Percentiles rank a stretch among this genome's conserved stretches.
phyloP scores from a whole-genome alignment of 257 asterid species.

The Ilex asprella region DNA sequence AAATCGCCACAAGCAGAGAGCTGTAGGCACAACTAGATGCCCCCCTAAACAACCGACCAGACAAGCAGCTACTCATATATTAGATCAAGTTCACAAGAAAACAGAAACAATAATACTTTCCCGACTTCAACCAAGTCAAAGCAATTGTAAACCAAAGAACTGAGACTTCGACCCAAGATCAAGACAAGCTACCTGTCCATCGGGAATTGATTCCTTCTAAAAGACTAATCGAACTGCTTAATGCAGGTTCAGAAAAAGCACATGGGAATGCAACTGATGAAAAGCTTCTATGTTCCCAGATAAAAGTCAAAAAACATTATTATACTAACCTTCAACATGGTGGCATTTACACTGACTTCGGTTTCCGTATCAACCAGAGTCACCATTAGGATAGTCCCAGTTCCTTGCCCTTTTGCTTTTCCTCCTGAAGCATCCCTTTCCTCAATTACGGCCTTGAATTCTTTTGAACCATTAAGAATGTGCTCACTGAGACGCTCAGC shows the following conservation, averaged over 20 bases:
- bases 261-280: background rate
- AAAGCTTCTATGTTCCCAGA: background rate
- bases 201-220: too few relatives aligned
- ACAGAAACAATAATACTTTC: too few relatives aligned
- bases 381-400: constrained; percentile 71
- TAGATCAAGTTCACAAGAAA: too few relatives aligned
- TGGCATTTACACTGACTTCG: constrained; percentile 66
- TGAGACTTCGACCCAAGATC: background rate
- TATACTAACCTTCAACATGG: constrained; percentile 65
- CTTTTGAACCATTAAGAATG: constrained; percentile 51
- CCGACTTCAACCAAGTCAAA: too few relatives aligned
- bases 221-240: background rate
- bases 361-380: constrained; percentile 63
- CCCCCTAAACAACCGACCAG: too few relatives aligned
- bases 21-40: too few relatives aligned
- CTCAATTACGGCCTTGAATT: constrained; percentile 67
- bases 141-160: background rate
- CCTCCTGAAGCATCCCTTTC: constrained; percentile 82
- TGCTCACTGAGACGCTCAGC: constrained; percentile 62
- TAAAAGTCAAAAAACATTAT: background rate
- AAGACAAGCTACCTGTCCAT: background rate
- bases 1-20: too few relatives aligned
- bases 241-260: background rate
- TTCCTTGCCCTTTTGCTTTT: constrained; percentile 95
- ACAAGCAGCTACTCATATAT: too few relatives aligned